Evolutionary conservation across 2,329 filamentous ascomycete genomes (phyloP).

Genomic region (Paecilomyces sp.): DNA sequence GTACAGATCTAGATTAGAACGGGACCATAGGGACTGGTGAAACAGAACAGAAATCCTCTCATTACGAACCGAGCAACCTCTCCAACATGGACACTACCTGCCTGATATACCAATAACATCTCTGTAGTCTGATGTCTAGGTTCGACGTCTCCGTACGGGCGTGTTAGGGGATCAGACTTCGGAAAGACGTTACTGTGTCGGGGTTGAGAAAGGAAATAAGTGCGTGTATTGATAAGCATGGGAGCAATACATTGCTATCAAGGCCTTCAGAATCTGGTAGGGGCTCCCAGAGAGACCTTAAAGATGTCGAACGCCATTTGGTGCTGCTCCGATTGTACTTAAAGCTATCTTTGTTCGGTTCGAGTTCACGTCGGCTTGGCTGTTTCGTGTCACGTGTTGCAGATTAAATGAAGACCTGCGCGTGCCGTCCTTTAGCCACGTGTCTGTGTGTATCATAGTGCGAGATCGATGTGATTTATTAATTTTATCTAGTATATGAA

Average conservation of each 20-base stretch:
- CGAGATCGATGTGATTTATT: too few relatives aligned
- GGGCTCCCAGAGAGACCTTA: neutral
- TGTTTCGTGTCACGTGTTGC: too few relatives aligned
- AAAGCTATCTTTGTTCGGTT: too few relatives aligned
- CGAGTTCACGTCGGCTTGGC: too few relatives aligned
- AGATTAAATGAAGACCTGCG: too few relatives aligned
- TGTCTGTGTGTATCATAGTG: too few relatives aligned
- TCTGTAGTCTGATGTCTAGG: constrained; percentile 17
- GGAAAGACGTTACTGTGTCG: constrained; percentile 13
- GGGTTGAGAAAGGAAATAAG: constrained; percentile 34
- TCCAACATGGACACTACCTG: constrained; percentile 86
- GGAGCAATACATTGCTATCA: constrained; percentile 16
- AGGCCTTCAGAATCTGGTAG: neutral
- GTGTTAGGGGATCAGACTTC: constrained; percentile 25
- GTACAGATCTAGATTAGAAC: neutral
- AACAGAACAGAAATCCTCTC: neutral
- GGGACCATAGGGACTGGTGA: neutral
- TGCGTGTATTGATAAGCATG: constrained; percentile 38
- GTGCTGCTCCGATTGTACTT: neutral
- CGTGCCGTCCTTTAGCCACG: too few relatives aligned
- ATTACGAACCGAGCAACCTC: constrained; percentile 72
- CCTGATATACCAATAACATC: constrained; percentile 89
- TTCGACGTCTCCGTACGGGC: constrained; percentile 23
- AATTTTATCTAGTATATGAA: too few relatives aligned
- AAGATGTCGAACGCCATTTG: neutral